phyloP scores from a whole-genome alignment of 305 asterid species.

The Fraxinus sp. region DNA sequence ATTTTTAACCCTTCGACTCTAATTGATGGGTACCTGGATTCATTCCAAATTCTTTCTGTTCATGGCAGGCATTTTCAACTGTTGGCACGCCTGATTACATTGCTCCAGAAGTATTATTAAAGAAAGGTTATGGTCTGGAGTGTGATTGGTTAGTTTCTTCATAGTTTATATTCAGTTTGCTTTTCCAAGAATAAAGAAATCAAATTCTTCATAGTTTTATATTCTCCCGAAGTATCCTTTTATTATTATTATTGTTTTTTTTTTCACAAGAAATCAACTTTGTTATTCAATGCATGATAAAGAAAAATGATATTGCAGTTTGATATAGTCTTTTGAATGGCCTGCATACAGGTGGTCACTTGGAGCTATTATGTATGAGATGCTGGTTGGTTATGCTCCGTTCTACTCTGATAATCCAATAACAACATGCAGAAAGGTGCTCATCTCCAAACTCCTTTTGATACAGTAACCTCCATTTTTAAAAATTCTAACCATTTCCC shows the following conservation, averaged over 20 bases:
- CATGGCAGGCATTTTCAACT: constrained; percentile 77
- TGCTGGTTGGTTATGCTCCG: constrained; percentile 90
- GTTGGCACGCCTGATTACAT: constrained; percentile 94
- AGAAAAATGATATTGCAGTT: background rate
- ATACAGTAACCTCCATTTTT: background rate
- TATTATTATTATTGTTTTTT: background rate
- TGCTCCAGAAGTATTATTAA: constrained; percentile 82
- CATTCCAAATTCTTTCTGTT: background rate
- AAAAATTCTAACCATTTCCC: background rate
- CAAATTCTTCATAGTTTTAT: too few species aligned
- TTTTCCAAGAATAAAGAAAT: background rate
- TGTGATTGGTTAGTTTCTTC: constrained; percentile 74
- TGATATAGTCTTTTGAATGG: constrained; percentile 12
- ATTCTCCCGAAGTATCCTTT: background rate
- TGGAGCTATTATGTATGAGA: constrained; percentile 85
- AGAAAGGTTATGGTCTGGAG: constrained; percentile 79
- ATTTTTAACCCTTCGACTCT: background rate
- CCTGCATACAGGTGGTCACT: constrained; percentile 79
- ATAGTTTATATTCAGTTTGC: background rate
- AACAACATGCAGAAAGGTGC: constrained; percentile 80
- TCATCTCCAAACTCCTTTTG: constrained; percentile 7
- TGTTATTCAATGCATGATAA: background rate
- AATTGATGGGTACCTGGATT: background rate
- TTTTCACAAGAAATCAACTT: background rate
- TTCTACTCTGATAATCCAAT: constrained; percentile 79